Conservation (phyloP, 129 eudicot genomes). For the Lactuca saligna region DNA sequence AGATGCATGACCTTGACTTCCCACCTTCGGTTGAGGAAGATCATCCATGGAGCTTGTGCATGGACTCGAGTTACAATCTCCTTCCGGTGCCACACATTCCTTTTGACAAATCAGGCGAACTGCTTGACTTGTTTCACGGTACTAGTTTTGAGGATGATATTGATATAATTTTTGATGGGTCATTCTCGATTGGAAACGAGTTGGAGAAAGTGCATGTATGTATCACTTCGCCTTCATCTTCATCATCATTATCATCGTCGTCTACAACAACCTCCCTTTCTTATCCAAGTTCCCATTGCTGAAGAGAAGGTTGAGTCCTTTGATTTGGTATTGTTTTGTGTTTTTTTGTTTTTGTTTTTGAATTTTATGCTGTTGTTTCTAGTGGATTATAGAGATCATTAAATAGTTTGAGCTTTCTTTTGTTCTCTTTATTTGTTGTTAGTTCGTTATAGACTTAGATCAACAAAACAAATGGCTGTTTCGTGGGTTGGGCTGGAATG, state of each 20-base stretch:
- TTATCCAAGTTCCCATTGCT: slow-evolving; percentile 23
- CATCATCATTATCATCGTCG: slow-evolving; percentile 30
- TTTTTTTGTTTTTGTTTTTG: slow-evolving; percentile 8
- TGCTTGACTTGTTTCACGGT: slow-evolving; percentile 47
- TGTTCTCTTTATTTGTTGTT: slow-evolving; percentile 4
- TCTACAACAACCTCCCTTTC: slow-evolving; percentile 43
- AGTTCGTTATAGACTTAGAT: slow-evolving; percentile 6
- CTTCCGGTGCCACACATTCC: slow-evolving; percentile 55
- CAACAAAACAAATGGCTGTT: neutral
- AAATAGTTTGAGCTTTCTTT: slow-evolving; percentile 23
- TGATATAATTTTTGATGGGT: slow-evolving; percentile 45
- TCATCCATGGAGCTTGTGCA: slow-evolving; percentile 64
- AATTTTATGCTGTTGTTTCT: slow-evolving; percentile 21
- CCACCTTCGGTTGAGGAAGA: slow-evolving; percentile 32
- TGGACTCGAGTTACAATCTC: slow-evolving; percentile 44
- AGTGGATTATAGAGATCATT: slow-evolving; percentile 31
- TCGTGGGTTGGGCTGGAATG: neutral
- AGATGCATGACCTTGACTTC: slow-evolving; percentile 24
- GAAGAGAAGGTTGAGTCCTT: slow-evolving; percentile 22
- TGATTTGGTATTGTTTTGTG: slow-evolving; percentile 13
- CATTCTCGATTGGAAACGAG: slow-evolving; percentile 18
- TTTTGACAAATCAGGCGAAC: slow-evolving; percentile 40
- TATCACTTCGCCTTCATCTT: slow-evolving; percentile 38
- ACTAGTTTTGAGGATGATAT: slow-evolving; percentile 59
- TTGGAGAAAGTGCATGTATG: slow-evolving; percentile 24